These are phyloP conservation scores for Symbiodinium natans DNA, from an alignment of 73 alveolate species.

Conservation along the genomic window DNA sequence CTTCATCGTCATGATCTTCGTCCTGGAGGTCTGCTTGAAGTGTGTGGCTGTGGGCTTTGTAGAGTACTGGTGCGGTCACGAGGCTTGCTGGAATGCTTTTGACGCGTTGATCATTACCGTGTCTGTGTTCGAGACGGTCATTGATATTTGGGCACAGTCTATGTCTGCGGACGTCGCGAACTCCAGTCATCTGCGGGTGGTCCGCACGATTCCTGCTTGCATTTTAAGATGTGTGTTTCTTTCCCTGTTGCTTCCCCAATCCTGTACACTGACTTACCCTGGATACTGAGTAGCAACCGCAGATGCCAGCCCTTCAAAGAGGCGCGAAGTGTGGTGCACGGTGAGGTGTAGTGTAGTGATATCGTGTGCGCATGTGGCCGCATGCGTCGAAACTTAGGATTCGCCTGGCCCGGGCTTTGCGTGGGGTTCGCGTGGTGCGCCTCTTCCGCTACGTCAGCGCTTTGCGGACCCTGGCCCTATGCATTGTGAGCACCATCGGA, in stretches of 20 bases:
- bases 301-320: too few relatives aligned
- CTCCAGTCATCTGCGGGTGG: constrained; percentile 69
- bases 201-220: constrained; percentile 13
- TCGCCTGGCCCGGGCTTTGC: constrained; percentile 86
- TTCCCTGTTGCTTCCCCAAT: too few relatives aligned
- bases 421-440: constrained; percentile 90
- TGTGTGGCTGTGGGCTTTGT: constrained; percentile 5
- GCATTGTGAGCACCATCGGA: constrained; percentile 82
- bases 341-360: too few relatives aligned
- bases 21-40: background rate
- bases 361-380: too few relatives aligned
- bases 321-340: too few relatives aligned
- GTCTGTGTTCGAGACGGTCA: constrained; percentile 48
- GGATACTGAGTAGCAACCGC: too few relatives aligned
- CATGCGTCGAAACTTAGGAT: too few relatives aligned
- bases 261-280: too few relatives aligned
- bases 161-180: constrained; percentile 5
- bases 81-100: constrained; percentile 66
- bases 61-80: constrained; percentile 62
- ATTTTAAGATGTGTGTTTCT: too few relatives aligned
- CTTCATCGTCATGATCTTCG: background rate
- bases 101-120: constrained; percentile 61
- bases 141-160: constrained; percentile 76
- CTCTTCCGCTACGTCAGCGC: constrained; percentile 86
- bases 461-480: constrained; percentile 46